Base-by-base conservation (phyloP, 345 rosid species). In the Salix brachista region DNA sequence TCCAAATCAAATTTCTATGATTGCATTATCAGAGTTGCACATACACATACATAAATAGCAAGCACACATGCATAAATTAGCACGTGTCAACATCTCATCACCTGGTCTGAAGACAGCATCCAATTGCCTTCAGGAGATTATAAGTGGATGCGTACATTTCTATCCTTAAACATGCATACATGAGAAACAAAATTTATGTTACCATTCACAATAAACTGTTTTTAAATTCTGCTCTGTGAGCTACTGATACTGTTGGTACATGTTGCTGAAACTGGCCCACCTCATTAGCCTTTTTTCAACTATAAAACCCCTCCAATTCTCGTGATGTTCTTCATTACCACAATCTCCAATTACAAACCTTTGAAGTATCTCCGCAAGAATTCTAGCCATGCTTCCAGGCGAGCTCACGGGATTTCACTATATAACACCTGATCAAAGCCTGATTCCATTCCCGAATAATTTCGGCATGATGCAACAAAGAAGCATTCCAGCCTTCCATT, bases 401-500 rank as follows among this genome's bases (percentile, higher is more conserved):
- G 90, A 92, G 65, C 48, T 91, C 74, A 75, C 86, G 11, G 92
- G 90, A 69, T 75, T 84, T 76, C 89, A 87, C 37, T 86, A 80
- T 77, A 72, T 87, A 18, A 62, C 83, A 48, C 84, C 89, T 1
- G 91, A 88, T n/a, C 62, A 58, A 67, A 85, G 76, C 66, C 80
- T 70, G 4, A 34, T 75, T 46, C 81, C 52, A 56, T 16, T 69
- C 39, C 82, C 88, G 0, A 73, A 83, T 39, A 85, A 85, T 78
- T 83, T 88, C 46, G 84, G 80, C 73, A 70, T 81, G 83, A 70
- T 79, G 61, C 85, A 75, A 34, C 78, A 86, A 13, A 73, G 26
- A 64, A 68, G 36, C 78, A 72, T 75, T 8, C 83, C 87, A 79
- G 50, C 82, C 80, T 80, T 87, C 87, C 84, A 89, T 69, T 84